Conservation (phyloP, 345 rosid species). For the Nasturtium officinale region DNA sequence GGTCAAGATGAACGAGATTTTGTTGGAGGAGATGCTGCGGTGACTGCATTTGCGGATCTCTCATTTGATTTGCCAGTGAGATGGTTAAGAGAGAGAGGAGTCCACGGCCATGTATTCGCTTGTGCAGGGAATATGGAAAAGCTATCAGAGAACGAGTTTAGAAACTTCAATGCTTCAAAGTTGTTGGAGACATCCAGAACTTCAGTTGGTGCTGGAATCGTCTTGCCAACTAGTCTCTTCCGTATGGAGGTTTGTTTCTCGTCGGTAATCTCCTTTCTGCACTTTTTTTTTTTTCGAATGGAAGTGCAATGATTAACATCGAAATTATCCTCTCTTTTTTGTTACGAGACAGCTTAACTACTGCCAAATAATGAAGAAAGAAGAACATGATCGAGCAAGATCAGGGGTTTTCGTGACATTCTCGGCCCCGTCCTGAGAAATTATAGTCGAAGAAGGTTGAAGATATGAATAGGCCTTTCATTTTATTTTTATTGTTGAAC, state of each 20-base stretch:
- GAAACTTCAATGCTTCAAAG: slow-evolving; percentile 55
- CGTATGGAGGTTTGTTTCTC: slow-evolving; percentile 79
- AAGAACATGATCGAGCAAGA: slow-evolving; percentile 59
- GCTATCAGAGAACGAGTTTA: slow-evolving; percentile 73
- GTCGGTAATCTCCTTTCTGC: slow-evolving; percentile 3
- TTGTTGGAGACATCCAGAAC: slow-evolving; percentile 66
- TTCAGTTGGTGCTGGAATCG: slow-evolving; percentile 84
- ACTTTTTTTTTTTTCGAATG: neutral
- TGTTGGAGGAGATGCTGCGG: slow-evolving; percentile 92
- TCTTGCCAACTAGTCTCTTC: slow-evolving; percentile 74
- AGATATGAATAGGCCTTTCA: slow-evolving; percentile 7
- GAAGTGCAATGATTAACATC: slow-evolving; percentile 4
- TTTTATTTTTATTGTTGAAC: neutral
- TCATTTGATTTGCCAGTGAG: slow-evolving; percentile 86
- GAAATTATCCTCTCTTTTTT: slow-evolving; percentile 7
- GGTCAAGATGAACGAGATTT: slow-evolving; percentile 60
- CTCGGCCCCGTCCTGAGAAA: slow-evolving; percentile 48
- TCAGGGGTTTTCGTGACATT: slow-evolving; percentile 62
- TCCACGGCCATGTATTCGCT: slow-evolving; percentile 86
- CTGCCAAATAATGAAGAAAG: slow-evolving; percentile 64
- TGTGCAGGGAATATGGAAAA: slow-evolving; percentile 83
- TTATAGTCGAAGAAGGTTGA: slow-evolving; percentile 20
- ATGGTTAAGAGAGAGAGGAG: slow-evolving; percentile 84
- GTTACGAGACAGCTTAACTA: slow-evolving; percentile 60
- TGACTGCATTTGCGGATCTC: slow-evolving; percentile 83